Base-by-base conservation (phyloP, 75 land plant species). In the Adiantum capillusveneris region DNA sequence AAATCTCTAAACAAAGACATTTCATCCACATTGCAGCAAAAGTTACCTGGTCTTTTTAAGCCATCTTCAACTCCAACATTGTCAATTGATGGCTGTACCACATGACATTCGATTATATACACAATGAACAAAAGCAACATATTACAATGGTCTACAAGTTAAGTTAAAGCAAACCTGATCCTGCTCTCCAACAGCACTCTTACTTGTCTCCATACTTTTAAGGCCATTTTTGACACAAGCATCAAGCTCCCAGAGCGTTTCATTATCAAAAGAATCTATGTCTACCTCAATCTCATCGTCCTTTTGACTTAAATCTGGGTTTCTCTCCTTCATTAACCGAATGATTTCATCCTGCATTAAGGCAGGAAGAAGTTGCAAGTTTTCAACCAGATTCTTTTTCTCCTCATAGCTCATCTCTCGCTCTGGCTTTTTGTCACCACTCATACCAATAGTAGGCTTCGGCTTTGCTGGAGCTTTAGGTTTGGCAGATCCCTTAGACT, bases 241-340 rank as follows among this genome's bases (percentile, higher is more conserved):
- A 63, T 89, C 89, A 53, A 89, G 84, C 65, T 89, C 94, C 94
- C 94, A 88, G 17, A 88, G 77, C 9, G 95, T 86, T 59, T 89
- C 95, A 25, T 64, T 55, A 59, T 89, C 95, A 39, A 89, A 66
- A 52, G 59, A 69, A 30, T 81, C 84, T 25, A 89, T 83, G 42
- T 89, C 95, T 25, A 89, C 74, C 58, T 89, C 95, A 67, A 89
- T 80, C 65, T 87, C 88, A 67, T 87, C 92, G 43, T 84, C 85
- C 7, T 81, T 65, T 62, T 81, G 75, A 34, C 56, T 65, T 2
- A 84, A 52, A 17, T 65, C 64, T 19, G 79, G 66, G 39, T 84
- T 84, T 59, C 82, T 68, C 62, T 79, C 82, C 74, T 74, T 84
- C 48, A 87, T 79, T 14, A 87, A 81, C 54, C 74, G 81, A 25